phyloP scores from a whole-genome alignment of 495 filamentous ascomycete species.

The Antarctomyces pellizariae region DNA sequence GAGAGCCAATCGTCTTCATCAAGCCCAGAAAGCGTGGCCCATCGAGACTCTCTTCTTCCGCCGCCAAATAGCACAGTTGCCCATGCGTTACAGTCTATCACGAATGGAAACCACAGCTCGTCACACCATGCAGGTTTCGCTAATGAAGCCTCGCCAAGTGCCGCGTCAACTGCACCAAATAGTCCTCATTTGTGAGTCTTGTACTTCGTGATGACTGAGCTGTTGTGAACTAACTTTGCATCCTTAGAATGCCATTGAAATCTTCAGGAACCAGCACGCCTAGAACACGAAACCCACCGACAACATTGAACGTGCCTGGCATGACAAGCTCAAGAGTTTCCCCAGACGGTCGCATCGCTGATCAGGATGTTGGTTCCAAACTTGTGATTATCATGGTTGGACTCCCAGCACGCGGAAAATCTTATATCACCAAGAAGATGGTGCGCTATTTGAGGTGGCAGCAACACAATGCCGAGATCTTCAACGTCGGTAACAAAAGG shows the following conservation, averaged over 20 bases:
- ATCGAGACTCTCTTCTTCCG: conserved; percentile 6
- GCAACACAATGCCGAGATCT: conserved; percentile 83
- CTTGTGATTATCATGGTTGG: conserved; percentile 97
- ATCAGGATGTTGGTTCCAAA: conserved; percentile 83
- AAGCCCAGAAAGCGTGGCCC: conserved; percentile 4
- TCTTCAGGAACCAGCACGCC: conserved; percentile 39
- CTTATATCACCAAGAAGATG: conserved; percentile 95
- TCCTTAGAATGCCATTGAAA: conserved; percentile 23
- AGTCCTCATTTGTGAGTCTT: conserved; percentile 27
- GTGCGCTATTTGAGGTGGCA: conserved; percentile 91
- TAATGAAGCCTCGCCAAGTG: conserved; percentile 16
- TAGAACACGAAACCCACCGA: conserved; percentile 43
- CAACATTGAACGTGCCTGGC: conserved; percentile 64
- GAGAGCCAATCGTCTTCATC: conserved; percentile 1
- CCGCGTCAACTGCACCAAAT: conserved; percentile 26
- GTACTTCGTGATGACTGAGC: background rate
- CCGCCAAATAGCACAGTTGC: conserved; percentile 7
- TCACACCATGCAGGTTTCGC: conserved; percentile 15
- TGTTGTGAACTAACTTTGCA: background rate
- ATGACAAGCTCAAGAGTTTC: conserved; percentile 86
- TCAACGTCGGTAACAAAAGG: conserved; percentile 86
- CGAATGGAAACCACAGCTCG: conserved; percentile 13
- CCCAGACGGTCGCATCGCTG: conserved; percentile 78
- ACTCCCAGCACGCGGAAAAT: conserved; percentile 82
- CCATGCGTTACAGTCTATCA: conserved; percentile 7